phyloP scores from a whole-genome alignment of 768 basidiomycete species.

The Trichaptum fuscoviolaceum region DNA sequence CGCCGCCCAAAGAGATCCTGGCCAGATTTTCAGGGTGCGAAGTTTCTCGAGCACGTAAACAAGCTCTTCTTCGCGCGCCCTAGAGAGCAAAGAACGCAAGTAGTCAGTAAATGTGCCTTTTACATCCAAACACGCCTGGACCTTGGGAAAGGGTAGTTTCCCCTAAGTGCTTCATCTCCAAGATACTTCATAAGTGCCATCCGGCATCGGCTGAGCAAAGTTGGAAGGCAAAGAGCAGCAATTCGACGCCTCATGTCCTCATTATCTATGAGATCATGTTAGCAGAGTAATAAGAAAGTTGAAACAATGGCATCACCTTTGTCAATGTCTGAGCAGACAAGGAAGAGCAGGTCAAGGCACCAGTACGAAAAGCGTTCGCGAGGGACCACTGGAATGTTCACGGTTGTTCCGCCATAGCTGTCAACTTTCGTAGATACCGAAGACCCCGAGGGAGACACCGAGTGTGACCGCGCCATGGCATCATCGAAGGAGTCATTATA shows the following conservation, averaged over 20 bases:
- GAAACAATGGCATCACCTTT: conserved; percentile 38
- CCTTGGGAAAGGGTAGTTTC: conserved; percentile 85
- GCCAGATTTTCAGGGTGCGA: conserved; percentile 64
- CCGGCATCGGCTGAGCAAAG: conserved; percentile 73
- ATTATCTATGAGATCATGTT: conserved; percentile 42
- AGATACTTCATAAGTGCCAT: conserved; percentile 65
- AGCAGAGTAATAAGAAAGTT: neutral
- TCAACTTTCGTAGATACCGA: conserved; percentile 26
- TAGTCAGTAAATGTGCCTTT: conserved; percentile 9
- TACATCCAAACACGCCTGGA: conserved; percentile 19
- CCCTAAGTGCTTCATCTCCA: conserved; percentile 82
- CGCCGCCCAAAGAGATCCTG: conserved; percentile 74
- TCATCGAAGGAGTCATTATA: neutral
- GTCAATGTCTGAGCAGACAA: conserved; percentile 65
- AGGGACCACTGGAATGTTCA: conserved; percentile 48
- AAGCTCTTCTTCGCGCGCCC: conserved; percentile 85
- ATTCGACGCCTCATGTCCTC: conserved; percentile 58
- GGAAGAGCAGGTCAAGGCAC: conserved; percentile 85
- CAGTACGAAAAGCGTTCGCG: conserved; percentile 88
- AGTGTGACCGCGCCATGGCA: neutral
- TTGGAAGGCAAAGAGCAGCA: conserved; percentile 66
- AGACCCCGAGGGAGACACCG: neutral
- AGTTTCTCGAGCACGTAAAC: conserved; percentile 79
- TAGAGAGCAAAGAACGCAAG: conserved; percentile 23
- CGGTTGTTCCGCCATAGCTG: conserved; percentile 53